These are phyloP conservation scores for Corinectria fuckeliana DNA, from an alignment of 2,329 filamentous ascomycete genomes.

Conservation along the genomic window DNA sequence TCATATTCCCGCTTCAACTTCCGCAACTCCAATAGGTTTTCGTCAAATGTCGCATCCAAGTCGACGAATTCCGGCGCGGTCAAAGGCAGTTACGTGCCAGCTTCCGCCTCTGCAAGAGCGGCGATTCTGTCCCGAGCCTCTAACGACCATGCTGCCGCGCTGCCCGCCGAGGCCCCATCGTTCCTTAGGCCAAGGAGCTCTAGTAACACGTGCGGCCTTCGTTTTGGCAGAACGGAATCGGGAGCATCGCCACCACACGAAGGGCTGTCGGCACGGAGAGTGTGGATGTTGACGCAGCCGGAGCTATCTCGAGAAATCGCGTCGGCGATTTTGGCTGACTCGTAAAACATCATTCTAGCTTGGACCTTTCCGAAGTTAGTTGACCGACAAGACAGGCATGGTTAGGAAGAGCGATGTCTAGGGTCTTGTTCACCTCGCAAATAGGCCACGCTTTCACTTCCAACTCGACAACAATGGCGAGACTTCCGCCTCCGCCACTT, in stretches of 20 bases:
- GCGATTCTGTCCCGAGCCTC: conserved; percentile 9
- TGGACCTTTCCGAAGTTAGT: conserved; percentile 1
- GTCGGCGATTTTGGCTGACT: conserved; percentile 9
- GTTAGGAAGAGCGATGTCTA: not conserved
- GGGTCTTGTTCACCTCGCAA: conserved; percentile 8
- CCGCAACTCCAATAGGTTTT: not conserved
- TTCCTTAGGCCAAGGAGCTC: conserved; percentile 7
- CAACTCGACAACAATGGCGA: conserved; percentile 18
- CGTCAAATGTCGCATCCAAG: conserved; percentile 1
- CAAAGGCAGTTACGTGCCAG: conserved; percentile 4
- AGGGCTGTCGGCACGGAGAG: conserved; percentile 7
- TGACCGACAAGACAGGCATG: fast-evolving
- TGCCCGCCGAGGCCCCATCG: not conserved
- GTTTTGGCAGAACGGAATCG: conserved; percentile 12
- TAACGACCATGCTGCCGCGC: conserved; percentile 5
- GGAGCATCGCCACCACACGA: conserved; percentile 2
- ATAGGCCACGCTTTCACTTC: conserved; percentile 9
- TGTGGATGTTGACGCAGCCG: conserved; percentile 11
- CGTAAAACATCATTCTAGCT: conserved; percentile 13
- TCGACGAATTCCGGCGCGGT: conserved; percentile 15
- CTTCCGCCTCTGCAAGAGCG: not conserved
- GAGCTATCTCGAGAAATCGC: not conserved
- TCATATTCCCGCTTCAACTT: conserved; percentile 16
- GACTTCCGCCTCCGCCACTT: conserved; percentile 16
- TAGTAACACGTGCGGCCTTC: conserved; percentile 13